Evolutionary conservation across 2,329 filamentous ascomycete species (phyloP), one percentile per base, ranked within the genome.

Genomic region (Penicillium sclerotigenum): DNA sequence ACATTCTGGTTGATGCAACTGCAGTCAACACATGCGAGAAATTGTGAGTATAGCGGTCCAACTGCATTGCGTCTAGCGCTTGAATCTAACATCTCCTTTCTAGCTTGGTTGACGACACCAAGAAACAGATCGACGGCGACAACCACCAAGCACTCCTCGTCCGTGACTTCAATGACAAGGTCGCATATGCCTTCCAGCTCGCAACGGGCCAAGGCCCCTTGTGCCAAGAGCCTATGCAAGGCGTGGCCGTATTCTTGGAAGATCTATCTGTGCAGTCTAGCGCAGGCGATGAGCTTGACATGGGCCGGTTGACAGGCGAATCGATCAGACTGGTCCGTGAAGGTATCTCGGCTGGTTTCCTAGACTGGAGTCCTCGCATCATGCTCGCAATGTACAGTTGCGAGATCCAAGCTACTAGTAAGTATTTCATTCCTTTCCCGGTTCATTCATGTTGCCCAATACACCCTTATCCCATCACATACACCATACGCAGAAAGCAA

Each of bases 361-460:
- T 97, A 18, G 94, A 97, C 79, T 99, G 94, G 94, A 93, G 88
- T 37, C 90, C 94, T 0, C 87, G 94, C n/a, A 84, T 99, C 64
- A 85, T 97, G 77, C 85, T 99, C 42, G 94, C 94, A 49, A 97
- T 97, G 91, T 99, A 99, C 79, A 91, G 86, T 53, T 96, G 93
- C 72, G 94, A 97, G 72, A 97, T 99, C 68, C 94, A 97, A 81
- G 91, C 93, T 29, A 92, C 90, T 22, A 93, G 85, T 88, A 80
- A 72, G 84, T 29, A 46, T 46, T 33, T 9, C 26, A 9, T 76
- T 14, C 42, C 34, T 20, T 33, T 34, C 37, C 5, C 9, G 13
- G n/a, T n/a, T 36, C 34, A 24, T n/a, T 29, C 20, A 3, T 41
- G 11, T 28, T 9, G 3, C 34, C 13, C 13, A 20, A 14, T 10